Evolutionary conservation across 192 early-diverging fungal genomes (phyloP), one percentile per base, ranked within the genome.

Genomic region (Rhizophagus sp.): DNA sequence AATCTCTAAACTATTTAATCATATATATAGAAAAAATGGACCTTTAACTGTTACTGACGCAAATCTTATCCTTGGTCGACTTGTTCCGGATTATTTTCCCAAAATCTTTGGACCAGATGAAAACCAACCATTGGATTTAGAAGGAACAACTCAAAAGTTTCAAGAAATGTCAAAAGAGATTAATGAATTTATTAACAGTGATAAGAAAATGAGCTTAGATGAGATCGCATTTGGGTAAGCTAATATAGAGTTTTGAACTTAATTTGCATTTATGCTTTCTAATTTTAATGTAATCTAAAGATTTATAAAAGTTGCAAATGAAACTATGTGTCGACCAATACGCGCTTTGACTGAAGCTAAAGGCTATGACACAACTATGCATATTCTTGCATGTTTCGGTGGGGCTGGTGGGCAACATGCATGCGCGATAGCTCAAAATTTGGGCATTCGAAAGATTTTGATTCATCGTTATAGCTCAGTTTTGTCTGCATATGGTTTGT

Each of bases 391-490:
- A 1, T 95, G 94, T 62, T 99, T 99, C 90, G 97, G 97, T 52
- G 97, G 97, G 22, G 96, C 96, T 47, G 96, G 96, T 73, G 96
- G 95, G 19, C 97, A 99, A 78, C 97, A 99, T 83, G 97, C 97
- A 1, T 98, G 96, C 80, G 96, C 95, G 0, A 96, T 99, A 52
- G 98, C 98, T 7, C 86, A 88, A 22, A 89, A 90, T 9, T 81
- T 99, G 39, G 96, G 98, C 12, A 98, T 99, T 72, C 82, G 87
- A 24, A 90, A 84, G 27, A 94, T 99, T 25, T 88, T 97, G 47
- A 91, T 99, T 64, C 96, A 99, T 85, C 89, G 90, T 17, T 88
- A 97, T 83, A 93, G 93, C 2, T 94, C 97, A 2, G 95, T 99
- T 44, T 86, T 99, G n/a, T 97, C 96, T 22, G 97, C 98, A 0